These are phyloP conservation scores for Malassezia equina DNA, from an alignment of 1,284 basidiomycete genomes.

Conservation along the genomic window DNA sequence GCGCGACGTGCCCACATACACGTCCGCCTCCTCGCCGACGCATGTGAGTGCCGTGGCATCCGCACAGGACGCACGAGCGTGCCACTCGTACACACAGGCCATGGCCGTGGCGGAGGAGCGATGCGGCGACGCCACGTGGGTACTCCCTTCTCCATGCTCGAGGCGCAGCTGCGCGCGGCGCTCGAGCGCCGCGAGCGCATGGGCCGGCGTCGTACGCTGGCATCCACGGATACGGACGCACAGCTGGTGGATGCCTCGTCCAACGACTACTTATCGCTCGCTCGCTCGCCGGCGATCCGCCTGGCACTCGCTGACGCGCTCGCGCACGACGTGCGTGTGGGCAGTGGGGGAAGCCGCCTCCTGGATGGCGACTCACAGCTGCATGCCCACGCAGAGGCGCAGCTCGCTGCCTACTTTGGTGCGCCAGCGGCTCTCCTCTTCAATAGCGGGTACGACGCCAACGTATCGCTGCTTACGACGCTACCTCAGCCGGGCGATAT, in stretches of 20 bases:
- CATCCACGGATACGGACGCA: slow-evolving; percentile 9
- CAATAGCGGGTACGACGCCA: slow-evolving; percentile 91
- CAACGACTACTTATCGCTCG: slow-evolving; percentile 87
- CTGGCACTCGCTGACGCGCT: slow-evolving; percentile 13
- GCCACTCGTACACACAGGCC: slow-evolving; percentile 4
- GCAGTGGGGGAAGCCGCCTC: slow-evolving; percentile 78
- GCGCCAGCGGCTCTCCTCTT: slow-evolving; percentile 63
- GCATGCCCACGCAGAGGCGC: slow-evolving; percentile 29
- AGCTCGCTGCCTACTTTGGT: slow-evolving; percentile 28
- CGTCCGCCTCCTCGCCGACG: slow-evolving; percentile 3
- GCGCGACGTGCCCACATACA: slow-evolving; percentile 31
- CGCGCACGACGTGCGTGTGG: slow-evolving; percentile 50
- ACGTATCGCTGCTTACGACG: slow-evolving; percentile 73
- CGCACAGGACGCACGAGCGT: background rate
- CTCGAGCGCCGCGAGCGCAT: slow-evolving; percentile 26
- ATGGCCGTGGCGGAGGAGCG: slow-evolving; percentile 1
- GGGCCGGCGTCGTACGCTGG: slow-evolving; percentile 34
- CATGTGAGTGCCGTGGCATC: slow-evolving; percentile 5
- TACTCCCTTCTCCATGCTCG: slow-evolving; percentile 22
- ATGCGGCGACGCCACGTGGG: background rate
- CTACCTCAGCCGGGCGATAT: slow-evolving; percentile 70
- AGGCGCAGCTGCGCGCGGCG: slow-evolving; percentile 27
- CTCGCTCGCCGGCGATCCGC: slow-evolving; percentile 55
- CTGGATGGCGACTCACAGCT: slow-evolving; percentile 61
- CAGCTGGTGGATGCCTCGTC: slow-evolving; percentile 62